Conservation (phyloP, 306 rosid genomes). For the Pueraria montana region DNA sequence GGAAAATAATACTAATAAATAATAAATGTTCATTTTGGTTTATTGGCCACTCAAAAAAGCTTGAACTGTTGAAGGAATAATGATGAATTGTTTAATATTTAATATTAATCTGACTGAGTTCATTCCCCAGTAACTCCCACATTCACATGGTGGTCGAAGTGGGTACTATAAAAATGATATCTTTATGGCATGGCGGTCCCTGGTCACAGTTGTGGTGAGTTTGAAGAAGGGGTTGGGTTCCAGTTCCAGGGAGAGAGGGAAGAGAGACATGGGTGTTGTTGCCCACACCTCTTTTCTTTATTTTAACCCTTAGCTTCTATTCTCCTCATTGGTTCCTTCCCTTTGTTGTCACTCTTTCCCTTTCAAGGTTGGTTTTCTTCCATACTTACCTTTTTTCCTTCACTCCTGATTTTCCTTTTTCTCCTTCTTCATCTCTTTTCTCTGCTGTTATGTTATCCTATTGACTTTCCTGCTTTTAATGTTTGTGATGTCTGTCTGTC, state of each 20-base stretch:
- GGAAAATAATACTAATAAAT: too few species aligned
- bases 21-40: neutral
- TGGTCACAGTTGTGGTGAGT: slow-evolving; percentile 42
- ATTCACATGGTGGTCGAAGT: slow-evolving; percentile 47
- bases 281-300: slow-evolving; percentile 31
- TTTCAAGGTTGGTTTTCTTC: slow-evolving; percentile 51
- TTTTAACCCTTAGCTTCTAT: slow-evolving; percentile 48
- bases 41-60: neutral
- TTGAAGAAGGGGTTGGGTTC: slow-evolving; percentile 7
- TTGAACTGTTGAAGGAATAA: neutral
- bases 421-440: neutral
- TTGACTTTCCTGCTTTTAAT: slow-evolving; percentile 31
- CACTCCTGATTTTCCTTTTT: neutral
- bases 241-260: neutral
- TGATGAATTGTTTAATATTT: slow-evolving; percentile 5
- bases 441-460: neutral
- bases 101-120: neutral
- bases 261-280: slow-evolving; percentile 42
- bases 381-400: slow-evolving; percentile 12
- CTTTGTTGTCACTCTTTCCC: slow-evolving; percentile 30
- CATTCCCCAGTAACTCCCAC: slow-evolving; percentile 11
- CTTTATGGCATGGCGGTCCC: slow-evolving; percentile 59
- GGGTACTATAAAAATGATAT: slow-evolving; percentile 46
- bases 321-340: neutral
- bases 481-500: neutral